Conservation (phyloP, 805 yeast species). For the Ogataea nitratoaversa region DNA sequence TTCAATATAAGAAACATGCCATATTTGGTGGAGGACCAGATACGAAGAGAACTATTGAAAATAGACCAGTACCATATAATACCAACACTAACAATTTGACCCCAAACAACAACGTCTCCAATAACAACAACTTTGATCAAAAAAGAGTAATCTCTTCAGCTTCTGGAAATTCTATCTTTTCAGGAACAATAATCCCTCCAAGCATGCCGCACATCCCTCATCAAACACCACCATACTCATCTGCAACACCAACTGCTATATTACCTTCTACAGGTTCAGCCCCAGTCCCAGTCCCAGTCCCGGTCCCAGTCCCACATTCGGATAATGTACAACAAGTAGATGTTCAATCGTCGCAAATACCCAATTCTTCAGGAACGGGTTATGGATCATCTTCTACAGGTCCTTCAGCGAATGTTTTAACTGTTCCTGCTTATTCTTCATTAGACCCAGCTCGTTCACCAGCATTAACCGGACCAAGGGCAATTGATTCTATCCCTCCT, state of each 20-base stretch:
- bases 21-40: constrained; percentile 37
- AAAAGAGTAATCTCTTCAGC: not conserved
- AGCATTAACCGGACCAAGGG: constrained; percentile 23
- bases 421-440: constrained; percentile 19
- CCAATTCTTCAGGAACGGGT: not conserved
- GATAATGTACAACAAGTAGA: too few relatives aligned
- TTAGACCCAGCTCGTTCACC: constrained; percentile 24
- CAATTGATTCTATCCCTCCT: constrained; percentile 8
- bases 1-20: constrained; percentile 69
- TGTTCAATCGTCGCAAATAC: too few relatives aligned
- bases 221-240: not conserved
- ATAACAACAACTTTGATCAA: not conserved
- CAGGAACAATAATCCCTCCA: not conserved
- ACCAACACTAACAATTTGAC: not conserved
- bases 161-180: not conserved
- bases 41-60: constrained; percentile 1
- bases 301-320: too few relatives aligned
- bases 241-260: not conserved
- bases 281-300: too few relatives aligned
- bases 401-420: not conserved
- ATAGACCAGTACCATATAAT: not conserved
- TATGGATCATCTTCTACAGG: constrained; percentile 2
- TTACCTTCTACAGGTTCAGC: constrained; percentile 1
- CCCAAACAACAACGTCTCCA: constrained; percentile 1
- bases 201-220: not conserved